Evolutionary conservation across 2,329 filamentous ascomycete species (phyloP).

Genomic region (Calonectria montana): DNA sequence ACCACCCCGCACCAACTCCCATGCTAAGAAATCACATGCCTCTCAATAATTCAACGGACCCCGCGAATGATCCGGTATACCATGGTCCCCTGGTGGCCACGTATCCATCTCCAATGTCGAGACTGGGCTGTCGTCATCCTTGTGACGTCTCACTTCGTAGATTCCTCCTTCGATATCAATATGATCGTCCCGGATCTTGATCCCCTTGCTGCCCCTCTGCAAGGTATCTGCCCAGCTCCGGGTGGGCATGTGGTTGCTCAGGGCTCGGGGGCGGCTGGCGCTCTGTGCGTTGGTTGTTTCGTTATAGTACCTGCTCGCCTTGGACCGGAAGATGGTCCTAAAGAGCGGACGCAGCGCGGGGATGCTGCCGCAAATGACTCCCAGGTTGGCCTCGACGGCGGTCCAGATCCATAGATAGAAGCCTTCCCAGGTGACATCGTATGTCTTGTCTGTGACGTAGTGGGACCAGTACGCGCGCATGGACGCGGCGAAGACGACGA

Average conservation of each 20-base stretch:
- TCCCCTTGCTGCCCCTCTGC: constrained; percentile 35
- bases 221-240: constrained; percentile 36
- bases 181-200: constrained; percentile 40
- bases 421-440: constrained; percentile 55
- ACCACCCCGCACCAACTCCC: neutral
- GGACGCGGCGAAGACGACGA: constrained; percentile 51
- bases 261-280: constrained; percentile 29
- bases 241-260: constrained; percentile 31
- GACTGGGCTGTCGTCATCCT: constrained; percentile 29
- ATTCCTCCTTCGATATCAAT: constrained; percentile 33
- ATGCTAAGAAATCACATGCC: neutral
- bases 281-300: constrained; percentile 34
- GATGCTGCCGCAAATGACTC: constrained; percentile 54
- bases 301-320: constrained; percentile 39
- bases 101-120: constrained; percentile 40
- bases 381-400: constrained; percentile 54
- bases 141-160: constrained; percentile 27
- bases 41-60: constrained; percentile 8
- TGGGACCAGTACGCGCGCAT: constrained; percentile 53
- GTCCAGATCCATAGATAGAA: constrained; percentile 57
- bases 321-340: constrained; percentile 38
- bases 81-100: constrained; percentile 33
- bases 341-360: constrained; percentile 48
- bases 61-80: constrained; percentile 15
- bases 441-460: constrained; percentile 49